phyloP scores from a whole-genome alignment of 2,329 filamentous ascomycete genomes.

The Pestalotiopsis sp. region DNA sequence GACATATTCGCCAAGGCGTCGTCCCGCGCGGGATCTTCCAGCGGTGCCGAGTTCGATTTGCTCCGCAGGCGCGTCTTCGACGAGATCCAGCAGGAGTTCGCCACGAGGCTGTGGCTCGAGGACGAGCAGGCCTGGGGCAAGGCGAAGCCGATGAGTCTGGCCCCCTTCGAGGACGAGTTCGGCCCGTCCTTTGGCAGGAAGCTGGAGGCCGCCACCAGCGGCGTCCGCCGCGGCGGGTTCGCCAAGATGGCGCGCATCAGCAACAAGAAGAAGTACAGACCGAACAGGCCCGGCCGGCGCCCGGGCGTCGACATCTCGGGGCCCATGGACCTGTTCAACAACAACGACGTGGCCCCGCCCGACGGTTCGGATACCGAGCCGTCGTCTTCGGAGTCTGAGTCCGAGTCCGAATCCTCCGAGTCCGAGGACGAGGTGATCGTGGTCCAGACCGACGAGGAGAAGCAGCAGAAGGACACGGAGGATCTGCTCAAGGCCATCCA shows the following conservation, averaged over 20 bases:
- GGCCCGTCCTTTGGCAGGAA: not conserved
- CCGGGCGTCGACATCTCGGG: not conserved
- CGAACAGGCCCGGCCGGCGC: not conserved
- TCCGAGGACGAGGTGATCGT: not conserved
- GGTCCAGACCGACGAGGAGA: not conserved
- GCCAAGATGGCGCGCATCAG: not conserved
- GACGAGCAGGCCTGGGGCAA: not conserved
- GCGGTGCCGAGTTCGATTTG: not conserved
- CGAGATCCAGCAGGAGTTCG: not conserved
- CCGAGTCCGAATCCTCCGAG: not conserved
- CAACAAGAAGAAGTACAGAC: not conserved
- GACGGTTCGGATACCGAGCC: not conserved
- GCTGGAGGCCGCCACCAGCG: not conserved
- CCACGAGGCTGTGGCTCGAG: not conserved
- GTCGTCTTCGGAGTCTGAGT: not conserved
- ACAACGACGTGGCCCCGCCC: not conserved
- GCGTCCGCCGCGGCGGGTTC: not conserved
- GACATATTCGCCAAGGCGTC: not conserved
- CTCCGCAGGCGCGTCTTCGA: not conserved
- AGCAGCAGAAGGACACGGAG: not conserved
- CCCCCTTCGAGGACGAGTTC: not conserved
- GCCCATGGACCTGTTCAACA: not conserved
- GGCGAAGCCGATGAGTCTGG: not conserved
- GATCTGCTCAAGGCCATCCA: not conserved
- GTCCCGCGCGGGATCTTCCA: no score